Evolutionary conservation across 768 basidiomycete species (phyloP).

Genomic region (Trametes maxima): DNA sequence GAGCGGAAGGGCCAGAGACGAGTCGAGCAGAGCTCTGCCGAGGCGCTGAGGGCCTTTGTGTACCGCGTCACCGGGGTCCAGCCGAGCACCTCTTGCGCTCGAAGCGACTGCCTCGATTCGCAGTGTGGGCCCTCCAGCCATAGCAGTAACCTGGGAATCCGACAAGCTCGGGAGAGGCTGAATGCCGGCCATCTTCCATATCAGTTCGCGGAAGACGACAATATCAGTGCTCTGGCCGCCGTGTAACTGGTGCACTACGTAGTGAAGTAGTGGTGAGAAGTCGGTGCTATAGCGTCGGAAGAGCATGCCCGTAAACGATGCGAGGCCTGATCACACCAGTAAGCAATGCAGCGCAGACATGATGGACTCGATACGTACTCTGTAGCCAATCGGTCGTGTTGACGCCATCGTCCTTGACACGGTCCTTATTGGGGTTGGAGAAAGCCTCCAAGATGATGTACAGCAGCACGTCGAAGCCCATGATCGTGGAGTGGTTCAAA

Average conservation of each 20-base stretch:
- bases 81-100: constrained; percentile 67
- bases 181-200: constrained; percentile 95
- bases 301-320: constrained; percentile 91
- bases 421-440: constrained; percentile 76
- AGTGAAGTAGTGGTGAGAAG: constrained; percentile 81
- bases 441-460: constrained; percentile 87
- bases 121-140: constrained; percentile 88
- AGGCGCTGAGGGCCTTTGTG: constrained; percentile 70
- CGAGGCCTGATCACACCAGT: constrained; percentile 59
- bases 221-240: constrained; percentile 85
- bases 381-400: constrained; percentile 91
- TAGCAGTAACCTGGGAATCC: constrained; percentile 84
- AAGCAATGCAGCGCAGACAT: not conserved
- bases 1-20: constrained; percentile 80
- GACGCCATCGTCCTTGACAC: constrained; percentile 91
- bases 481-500: constrained; percentile 83
- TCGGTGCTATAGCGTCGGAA: constrained; percentile 87
- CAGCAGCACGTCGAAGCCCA: constrained; percentile 93
- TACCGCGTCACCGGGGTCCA: constrained; percentile 64
- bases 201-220: constrained; percentile 87
- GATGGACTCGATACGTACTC: constrained; percentile 53
- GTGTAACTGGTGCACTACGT: constrained; percentile 89
- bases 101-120: constrained; percentile 90
- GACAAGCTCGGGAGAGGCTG: constrained; percentile 89
- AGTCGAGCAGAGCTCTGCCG: constrained; percentile 66